These are phyloP conservation scores for Tylopilus felleus DNA, from an alignment of 768 basidiomycete genomes.

Conservation along the genomic window DNA sequence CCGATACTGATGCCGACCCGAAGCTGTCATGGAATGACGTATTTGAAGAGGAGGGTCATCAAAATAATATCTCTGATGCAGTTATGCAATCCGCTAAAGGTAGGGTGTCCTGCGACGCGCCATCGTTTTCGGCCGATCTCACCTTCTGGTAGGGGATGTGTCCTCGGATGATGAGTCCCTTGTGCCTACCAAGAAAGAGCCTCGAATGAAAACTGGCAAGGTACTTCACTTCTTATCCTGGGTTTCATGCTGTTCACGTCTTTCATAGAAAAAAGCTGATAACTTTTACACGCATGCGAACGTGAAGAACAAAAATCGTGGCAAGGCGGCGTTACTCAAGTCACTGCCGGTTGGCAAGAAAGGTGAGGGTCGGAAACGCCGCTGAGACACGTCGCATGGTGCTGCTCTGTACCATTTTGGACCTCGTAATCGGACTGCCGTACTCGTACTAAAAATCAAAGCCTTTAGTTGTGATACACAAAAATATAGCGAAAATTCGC, in stretches of 20 bases:
- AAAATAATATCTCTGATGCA: constrained; percentile 7
- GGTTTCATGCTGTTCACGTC: constrained; percentile 8
- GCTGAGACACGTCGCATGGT: constrained; percentile 15
- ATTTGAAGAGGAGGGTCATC: constrained; percentile 53
- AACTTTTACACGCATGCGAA: constrained; percentile 88
- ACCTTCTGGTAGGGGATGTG: constrained; percentile 25
- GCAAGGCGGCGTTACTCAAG: constrained; percentile 58
- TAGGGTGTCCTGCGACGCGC: constrained; percentile 15
- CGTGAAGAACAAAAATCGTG: constrained; percentile 83
- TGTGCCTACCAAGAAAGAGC: constrained; percentile 48
- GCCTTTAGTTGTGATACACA: constrained; percentile 8
- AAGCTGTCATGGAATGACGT: constrained; percentile 86
- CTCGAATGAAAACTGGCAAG: constrained; percentile 94
- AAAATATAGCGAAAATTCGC: constrained; percentile 9
- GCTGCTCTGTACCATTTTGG: constrained; percentile 20
- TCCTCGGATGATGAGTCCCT: constrained; percentile 35
- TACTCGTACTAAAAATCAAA: constrained; percentile 10
- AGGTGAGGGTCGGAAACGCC: constrained; percentile 39
- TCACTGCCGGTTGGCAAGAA: constrained; percentile 53
- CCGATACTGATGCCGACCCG: constrained; percentile 36
- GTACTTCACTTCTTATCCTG: constrained; percentile 32
- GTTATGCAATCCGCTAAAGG: constrained; percentile 13
- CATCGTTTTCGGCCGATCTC: constrained; percentile 3
- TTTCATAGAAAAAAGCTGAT: constrained; percentile 69
- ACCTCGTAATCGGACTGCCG: constrained; percentile 1